Evolutionary conservation across 1,139 yeast species (phyloP).

Genomic region (Taphrina flavorubra): DNA sequence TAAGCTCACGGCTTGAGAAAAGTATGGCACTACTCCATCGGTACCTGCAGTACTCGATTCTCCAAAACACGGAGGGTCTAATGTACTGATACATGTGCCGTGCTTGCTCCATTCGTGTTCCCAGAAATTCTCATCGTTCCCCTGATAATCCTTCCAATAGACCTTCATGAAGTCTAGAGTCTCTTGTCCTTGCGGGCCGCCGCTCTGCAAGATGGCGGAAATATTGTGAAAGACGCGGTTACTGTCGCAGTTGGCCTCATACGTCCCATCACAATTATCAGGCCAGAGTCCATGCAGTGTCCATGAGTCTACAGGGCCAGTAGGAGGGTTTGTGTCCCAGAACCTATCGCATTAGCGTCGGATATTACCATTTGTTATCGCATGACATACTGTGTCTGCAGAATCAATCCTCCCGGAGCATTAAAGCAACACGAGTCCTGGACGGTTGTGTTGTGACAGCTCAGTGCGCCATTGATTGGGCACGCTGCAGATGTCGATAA

Average conservation of each 20-base stretch:
- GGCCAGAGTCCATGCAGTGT: conserved; percentile 91
- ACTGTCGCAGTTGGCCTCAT: conserved; percentile 73
- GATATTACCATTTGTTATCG: neutral
- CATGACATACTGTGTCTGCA: conserved; percentile 88
- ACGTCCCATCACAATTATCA: conserved; percentile 77
- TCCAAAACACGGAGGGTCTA: conserved; percentile 71
- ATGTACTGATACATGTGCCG: conserved; percentile 74
- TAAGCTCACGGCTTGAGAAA: conserved; percentile 66
- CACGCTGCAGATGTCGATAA: neutral
- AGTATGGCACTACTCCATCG: conserved; percentile 80
- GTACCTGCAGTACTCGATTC: conserved; percentile 52
- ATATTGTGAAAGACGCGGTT: conserved; percentile 45
- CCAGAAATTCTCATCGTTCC: conserved; percentile 81
- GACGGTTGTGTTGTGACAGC: conserved; percentile 45
- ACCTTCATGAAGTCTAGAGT: conserved; percentile 64
- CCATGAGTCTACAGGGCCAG: conserved; percentile 63
- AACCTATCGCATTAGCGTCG: neutral
- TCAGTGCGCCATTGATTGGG: conserved; percentile 32
- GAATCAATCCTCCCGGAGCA: conserved; percentile 80
- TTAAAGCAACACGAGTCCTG: conserved; percentile 81
- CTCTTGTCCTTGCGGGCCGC: conserved; percentile 53
- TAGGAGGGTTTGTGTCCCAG: conserved; percentile 60
- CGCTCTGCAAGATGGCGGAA: neutral
- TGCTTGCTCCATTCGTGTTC: conserved; percentile 94
- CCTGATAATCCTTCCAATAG: conserved; percentile 71